A percentile compares a stretch with the other conserved stretches of the same genome.
Evolutionary conservation across 306 rosid species (phyloP).

Genomic region (Fragaria ananassa): DNA sequence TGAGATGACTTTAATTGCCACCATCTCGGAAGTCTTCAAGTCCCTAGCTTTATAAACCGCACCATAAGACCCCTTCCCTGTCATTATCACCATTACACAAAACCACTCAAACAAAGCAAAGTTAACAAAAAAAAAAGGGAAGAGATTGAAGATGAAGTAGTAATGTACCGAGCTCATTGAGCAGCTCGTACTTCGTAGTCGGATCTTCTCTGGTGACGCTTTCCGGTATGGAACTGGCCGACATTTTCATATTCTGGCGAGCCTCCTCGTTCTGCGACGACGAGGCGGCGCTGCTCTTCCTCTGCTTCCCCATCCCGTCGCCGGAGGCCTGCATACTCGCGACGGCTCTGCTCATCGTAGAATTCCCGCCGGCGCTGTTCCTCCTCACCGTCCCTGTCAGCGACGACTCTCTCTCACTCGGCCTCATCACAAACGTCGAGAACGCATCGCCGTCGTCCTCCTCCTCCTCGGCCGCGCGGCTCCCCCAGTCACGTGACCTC

Average conservation of each 20-base stretch:
- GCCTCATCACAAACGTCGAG: conserved; percentile 72
- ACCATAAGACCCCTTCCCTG: conserved; percentile 99
- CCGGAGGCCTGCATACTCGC: conserved; percentile 91
- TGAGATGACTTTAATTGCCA: conserved; percentile 93
- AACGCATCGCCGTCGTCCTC: conserved; percentile 44
- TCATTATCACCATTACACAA: conserved; percentile 20
- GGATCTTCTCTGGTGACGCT: conserved; percentile 93
- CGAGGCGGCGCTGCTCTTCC: conserved; percentile 57
- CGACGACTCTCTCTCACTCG: conserved; percentile 60
- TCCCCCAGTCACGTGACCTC: conserved; percentile 33
- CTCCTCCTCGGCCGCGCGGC: conserved; percentile 27
- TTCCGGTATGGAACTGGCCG: conserved; percentile 88
- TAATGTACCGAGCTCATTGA: conserved; percentile 79
- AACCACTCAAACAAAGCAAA: neutral
- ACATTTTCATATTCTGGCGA: conserved; percentile 57
- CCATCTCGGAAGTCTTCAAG: conserved; percentile 82
- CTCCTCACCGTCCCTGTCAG: conserved; percentile 66
- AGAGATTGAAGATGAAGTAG: neutral
- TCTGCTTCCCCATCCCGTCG: conserved; percentile 79
- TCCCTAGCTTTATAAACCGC: conserved; percentile 97
- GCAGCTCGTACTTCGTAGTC: conserved; percentile 78
- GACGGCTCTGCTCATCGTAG: conserved; percentile 81
- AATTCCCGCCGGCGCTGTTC: conserved; percentile 34
- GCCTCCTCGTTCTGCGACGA: conserved; percentile 61
- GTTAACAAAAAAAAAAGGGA: neutral